Percentiles rank a stretch among this genome's conserved stretches.
phyloP scores from a whole-genome alignment of 306 rosid species.

The Luffa aegyptiaca region DNA sequence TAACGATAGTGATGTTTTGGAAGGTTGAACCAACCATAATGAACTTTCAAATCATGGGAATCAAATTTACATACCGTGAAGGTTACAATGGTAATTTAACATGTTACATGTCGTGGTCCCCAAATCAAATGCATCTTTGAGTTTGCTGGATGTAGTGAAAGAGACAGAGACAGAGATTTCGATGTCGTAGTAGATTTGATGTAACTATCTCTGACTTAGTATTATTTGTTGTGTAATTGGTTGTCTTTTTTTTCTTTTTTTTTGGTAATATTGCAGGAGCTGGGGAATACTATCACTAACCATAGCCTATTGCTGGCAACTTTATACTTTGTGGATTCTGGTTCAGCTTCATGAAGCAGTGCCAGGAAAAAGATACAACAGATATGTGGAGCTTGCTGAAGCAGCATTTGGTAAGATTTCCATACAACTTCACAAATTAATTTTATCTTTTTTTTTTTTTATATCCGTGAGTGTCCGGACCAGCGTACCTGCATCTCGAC shows the following conservation, averaged over 20 bases:
- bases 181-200: not conserved
- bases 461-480: too few species aligned
- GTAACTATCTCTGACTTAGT: not conserved
- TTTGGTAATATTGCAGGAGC: slow-evolving; percentile 45
- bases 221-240: not conserved
- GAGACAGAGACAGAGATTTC: not conserved
- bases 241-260: too few species aligned
- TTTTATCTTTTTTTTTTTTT: too few species aligned
- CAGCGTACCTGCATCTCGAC: too few species aligned
- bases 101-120: slow-evolving; percentile 1
- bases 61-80: not conserved
- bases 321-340: slow-evolving; percentile 87
- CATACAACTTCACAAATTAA: not conserved
- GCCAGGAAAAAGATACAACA: slow-evolving; percentile 95
- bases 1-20: not conserved
- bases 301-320: slow-evolving; percentile 91
- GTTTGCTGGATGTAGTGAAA: not conserved
- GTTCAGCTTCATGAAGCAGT: slow-evolving; percentile 99
- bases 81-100: not conserved
- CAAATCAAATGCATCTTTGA: not conserved
- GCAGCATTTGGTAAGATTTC: slow-evolving; percentile 87
- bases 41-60: not conserved
- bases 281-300: slow-evolving; percentile 94
- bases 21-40: not conserved
- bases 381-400: slow-evolving; percentile 95